These are phyloP conservation scores for Haplosporangium sp. DNA, from an alignment of 371 early-diverging fungal genomes.

Conservation along the genomic window DNA sequence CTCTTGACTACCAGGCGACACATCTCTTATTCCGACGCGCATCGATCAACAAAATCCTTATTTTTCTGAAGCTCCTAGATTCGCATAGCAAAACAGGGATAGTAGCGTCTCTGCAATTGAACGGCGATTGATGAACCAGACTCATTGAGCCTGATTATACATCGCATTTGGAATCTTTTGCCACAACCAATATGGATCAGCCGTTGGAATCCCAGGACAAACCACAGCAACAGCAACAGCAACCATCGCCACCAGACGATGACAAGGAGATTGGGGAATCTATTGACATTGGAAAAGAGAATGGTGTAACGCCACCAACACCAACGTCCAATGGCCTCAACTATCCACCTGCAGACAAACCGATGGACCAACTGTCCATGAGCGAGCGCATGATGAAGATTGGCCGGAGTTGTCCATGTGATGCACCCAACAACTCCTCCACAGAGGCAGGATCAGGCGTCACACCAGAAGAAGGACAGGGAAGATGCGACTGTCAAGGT, in stretches of 20 bases:
- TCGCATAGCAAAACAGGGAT: too few relatives aligned
- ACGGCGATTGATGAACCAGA: too few relatives aligned
- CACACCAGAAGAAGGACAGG: constrained; percentile 8
- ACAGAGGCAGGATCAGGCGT: constrained; percentile 7
- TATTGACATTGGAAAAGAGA: constrained; percentile 13
- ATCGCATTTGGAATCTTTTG: not conserved
- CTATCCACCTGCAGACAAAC: constrained; percentile 54
- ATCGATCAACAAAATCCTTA: too few relatives aligned
- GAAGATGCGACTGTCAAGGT: constrained; percentile 55
- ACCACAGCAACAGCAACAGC: constrained; percentile 31
- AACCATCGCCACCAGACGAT: constrained; percentile 43
- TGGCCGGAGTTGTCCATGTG: constrained; percentile 63
- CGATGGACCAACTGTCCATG: constrained; percentile 37
- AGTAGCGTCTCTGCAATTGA: too few relatives aligned
- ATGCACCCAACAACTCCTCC: constrained; percentile 10
- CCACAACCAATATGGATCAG: constrained; percentile 24
- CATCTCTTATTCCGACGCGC: too few relatives aligned
- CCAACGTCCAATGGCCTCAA: constrained; percentile 20
- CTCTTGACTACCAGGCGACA: too few relatives aligned
- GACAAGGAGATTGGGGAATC: constrained; percentile 8
- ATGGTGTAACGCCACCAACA: constrained; percentile 13
- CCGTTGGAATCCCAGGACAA: constrained; percentile 17
- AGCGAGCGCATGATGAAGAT: constrained; percentile 60
- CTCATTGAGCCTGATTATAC: not conserved
- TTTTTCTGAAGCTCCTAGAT: too few relatives aligned